These are phyloP conservation scores for Ceratocystis papillata DNA, from an alignment of 2,329 filamentous ascomycete genomes.

Conservation along the genomic window DNA sequence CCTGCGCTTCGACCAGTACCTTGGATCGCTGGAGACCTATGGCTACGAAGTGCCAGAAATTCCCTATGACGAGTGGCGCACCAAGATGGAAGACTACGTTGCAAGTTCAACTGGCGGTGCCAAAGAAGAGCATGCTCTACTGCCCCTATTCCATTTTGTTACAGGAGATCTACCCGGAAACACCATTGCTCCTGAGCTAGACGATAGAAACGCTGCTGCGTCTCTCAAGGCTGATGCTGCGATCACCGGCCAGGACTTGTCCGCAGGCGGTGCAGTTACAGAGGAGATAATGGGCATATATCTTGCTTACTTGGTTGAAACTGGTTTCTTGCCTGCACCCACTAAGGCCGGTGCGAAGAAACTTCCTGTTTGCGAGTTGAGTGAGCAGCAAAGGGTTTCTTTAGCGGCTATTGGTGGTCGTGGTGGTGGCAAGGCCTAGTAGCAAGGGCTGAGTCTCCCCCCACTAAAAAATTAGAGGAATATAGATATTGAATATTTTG, in stretches of 20 bases:
- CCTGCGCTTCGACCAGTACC: conserved; percentile 65
- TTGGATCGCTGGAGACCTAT: conserved; percentile 58
- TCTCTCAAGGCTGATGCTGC: conserved; percentile 46
- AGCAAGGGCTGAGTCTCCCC: conserved; percentile 18
- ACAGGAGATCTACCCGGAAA: conserved; percentile 55
- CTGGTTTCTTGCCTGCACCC: conserved; percentile 47
- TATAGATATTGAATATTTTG: not conserved
- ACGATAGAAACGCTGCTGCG: conserved; percentile 47
- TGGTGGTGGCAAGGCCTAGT: conserved; percentile 15
- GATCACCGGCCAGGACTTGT: conserved; percentile 39
- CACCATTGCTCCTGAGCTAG: conserved; percentile 59
- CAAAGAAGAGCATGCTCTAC: conserved; percentile 30
- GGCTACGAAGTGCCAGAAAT: conserved; percentile 60
- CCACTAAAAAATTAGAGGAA: not conserved
- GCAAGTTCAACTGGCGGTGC: conserved; percentile 28
- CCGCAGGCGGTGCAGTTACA: conserved; percentile 44
- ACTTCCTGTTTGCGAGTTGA: conserved; percentile 39
- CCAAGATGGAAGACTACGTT: conserved; percentile 34
- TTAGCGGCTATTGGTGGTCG: conserved; percentile 24
- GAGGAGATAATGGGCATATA: conserved; percentile 49
- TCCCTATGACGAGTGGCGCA: conserved; percentile 58
- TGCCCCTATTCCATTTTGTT: conserved; percentile 64
- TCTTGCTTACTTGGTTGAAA: conserved; percentile 46
- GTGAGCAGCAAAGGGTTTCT: conserved; percentile 24
- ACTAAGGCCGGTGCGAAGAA: conserved; percentile 29